A percentile compares a stretch with the other conserved stretches of the same genome.
phyloP scores from a whole-genome alignment of 2,329 filamentous ascomycete species.

The Epichloe glyceriae region DNA sequence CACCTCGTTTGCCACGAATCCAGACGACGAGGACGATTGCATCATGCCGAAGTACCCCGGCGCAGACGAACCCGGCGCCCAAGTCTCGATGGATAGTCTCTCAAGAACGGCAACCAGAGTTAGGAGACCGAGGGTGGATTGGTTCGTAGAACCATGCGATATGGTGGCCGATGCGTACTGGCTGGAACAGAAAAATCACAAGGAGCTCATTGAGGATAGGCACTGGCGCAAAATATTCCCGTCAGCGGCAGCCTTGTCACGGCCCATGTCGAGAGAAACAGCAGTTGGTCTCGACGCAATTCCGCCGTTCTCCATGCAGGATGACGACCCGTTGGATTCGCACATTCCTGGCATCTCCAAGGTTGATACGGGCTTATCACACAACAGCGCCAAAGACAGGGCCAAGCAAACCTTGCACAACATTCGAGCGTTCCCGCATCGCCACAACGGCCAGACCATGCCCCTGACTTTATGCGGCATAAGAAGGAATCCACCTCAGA shows the following conservation, averaged over 20 bases:
- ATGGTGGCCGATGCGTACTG: constrained; percentile 83
- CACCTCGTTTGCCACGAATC: constrained; percentile 14
- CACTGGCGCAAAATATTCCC: constrained; percentile 63
- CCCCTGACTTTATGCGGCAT: constrained; percentile 39
- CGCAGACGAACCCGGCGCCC: constrained; percentile 31
- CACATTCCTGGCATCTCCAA: constrained; percentile 13
- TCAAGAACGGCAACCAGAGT: constrained; percentile 41
- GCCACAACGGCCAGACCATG: constrained; percentile 33
- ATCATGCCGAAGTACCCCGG: constrained; percentile 32
- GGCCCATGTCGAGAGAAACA: constrained; percentile 19
- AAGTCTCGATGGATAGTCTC: constrained; percentile 29
- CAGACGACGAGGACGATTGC: constrained; percentile 11
- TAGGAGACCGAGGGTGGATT: constrained; percentile 67
- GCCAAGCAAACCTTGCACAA: constrained; percentile 47
- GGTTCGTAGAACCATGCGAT: constrained; percentile 72
- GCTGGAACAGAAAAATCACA: constrained; percentile 74
- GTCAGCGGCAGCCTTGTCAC: constrained; percentile 16
- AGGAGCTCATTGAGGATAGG: constrained; percentile 66
- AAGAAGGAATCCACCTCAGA: constrained; percentile 42
- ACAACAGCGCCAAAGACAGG: constrained; percentile 43
- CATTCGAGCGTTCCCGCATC: constrained; percentile 41
- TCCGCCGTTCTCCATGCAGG: constrained; percentile 15
- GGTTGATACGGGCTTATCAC: constrained; percentile 29
- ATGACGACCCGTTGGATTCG: constrained; percentile 11
- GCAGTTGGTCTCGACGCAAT: constrained; percentile 14